These are phyloP conservation scores for Talaromyces sp. DNA, from an alignment of 2,329 filamentous ascomycete species.

Conservation along the genomic window DNA sequence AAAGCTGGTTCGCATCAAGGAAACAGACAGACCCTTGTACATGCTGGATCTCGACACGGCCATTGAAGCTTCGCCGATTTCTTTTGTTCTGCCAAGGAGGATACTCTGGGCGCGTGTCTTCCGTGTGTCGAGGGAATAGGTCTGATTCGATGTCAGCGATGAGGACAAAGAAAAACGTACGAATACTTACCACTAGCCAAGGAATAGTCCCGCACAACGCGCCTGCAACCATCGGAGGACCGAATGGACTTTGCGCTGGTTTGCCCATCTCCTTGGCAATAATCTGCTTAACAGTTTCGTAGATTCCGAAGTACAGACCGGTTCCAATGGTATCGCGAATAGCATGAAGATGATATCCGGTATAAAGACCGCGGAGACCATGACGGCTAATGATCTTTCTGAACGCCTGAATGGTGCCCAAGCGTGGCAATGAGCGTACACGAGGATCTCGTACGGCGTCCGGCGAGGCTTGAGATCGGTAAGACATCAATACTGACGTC, in stretches of 20 bases:
- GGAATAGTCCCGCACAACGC: constrained; percentile 47
- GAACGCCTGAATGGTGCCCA: constrained; percentile 43
- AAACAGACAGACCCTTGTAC: constrained; percentile 49
- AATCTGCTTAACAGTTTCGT: constrained; percentile 47
- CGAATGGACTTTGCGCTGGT: constrained; percentile 41
- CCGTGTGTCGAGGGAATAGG: constrained; percentile 47
- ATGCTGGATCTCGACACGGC: constrained; percentile 43
- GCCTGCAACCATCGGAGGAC: constrained; percentile 44
- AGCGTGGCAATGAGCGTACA: constrained; percentile 37
- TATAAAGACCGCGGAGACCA: constrained; percentile 44
- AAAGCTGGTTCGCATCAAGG: constrained; percentile 44
- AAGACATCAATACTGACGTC: constrained; percentile 46
- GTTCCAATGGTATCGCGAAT: constrained; percentile 46
- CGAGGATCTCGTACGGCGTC: constrained; percentile 33
- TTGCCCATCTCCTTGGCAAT: constrained; percentile 41
- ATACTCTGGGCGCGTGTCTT: constrained; percentile 50
- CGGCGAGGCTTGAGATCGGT: constrained; percentile 37
- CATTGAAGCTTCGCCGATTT: constrained; percentile 39
- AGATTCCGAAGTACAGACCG: constrained; percentile 46
- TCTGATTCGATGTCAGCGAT: constrained; percentile 29
- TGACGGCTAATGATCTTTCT: constrained; percentile 42
- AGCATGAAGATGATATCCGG: constrained; percentile 44
- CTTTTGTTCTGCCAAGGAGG: constrained; percentile 41
- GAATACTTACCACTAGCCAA: constrained; percentile 43
- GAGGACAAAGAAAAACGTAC: no score